These are phyloP conservation scores for Corymbia citriodora DNA, from an alignment of 441 rosid genomes.

Conservation along the genomic window DNA sequence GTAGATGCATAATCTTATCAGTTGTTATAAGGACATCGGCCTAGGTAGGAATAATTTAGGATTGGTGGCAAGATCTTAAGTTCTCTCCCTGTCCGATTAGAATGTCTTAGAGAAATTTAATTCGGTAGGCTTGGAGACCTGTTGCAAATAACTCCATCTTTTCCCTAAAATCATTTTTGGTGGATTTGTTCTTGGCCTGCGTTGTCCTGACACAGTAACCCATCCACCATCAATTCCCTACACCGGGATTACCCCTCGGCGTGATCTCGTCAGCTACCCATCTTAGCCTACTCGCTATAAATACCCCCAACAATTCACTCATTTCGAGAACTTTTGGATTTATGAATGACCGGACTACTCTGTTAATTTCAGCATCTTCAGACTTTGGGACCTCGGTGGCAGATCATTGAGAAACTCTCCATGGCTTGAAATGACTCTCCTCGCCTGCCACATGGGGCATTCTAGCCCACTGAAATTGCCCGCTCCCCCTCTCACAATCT, in stretches of 20 bases:
- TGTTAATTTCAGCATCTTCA: background rate
- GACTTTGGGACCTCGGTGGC: background rate
- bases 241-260: background rate
- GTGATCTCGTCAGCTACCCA: background rate
- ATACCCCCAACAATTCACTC: background rate
- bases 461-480: background rate
- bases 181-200: background rate
- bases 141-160: background rate
- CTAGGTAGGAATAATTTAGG: background rate
- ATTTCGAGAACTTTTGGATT: background rate
- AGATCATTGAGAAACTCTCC: background rate
- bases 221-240: background rate
- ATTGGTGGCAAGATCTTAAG: background rate
- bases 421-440: background rate
- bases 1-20: background rate
- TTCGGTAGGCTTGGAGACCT: background rate
- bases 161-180: background rate
- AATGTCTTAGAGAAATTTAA: background rate
- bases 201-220: background rate
- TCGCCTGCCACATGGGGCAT: background rate
- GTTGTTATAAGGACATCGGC: background rate
- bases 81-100: background rate
- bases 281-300: background rate
- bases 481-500: background rate
- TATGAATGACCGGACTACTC: background rate